Conservation (phyloP, 495 filamentous ascomycete genomes). For the Penicillium arizonense region DNA sequence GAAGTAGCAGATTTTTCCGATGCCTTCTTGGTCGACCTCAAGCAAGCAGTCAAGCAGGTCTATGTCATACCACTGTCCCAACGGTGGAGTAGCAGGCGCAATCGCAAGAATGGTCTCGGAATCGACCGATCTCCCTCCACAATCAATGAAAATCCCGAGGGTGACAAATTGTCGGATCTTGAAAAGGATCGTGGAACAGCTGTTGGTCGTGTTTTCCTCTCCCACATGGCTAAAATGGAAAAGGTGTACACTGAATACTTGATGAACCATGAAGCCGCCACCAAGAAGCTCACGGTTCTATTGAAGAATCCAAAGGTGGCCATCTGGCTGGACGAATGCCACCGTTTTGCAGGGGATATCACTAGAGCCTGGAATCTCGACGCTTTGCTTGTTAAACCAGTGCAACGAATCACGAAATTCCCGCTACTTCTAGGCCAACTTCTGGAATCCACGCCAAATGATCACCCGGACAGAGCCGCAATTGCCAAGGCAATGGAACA, state of each 20-base stretch:
- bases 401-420: constrained; percentile 90
- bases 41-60: constrained; percentile 68
- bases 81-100: constrained; percentile 56
- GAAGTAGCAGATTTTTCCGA: constrained; percentile 82
- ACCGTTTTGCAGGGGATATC: constrained; percentile 79
- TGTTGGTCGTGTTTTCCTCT: constrained; percentile 75
- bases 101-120: constrained; percentile 24
- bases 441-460: constrained; percentile 70
- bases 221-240: constrained; percentile 75
- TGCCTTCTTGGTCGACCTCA: constrained; percentile 72
- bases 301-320: constrained; percentile 72
- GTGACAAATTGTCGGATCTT: constrained; percentile 48
- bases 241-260: constrained; percentile 81
- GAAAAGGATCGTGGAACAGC: constrained; percentile 73
- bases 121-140: constrained; percentile 22
- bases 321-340: constrained; percentile 91
- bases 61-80: constrained; percentile 63
- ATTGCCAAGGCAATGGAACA: constrained; percentile 62
- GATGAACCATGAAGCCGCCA: constrained; percentile 81
- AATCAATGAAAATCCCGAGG: constrained; percentile 25
- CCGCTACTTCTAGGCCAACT: constrained; percentile 78
- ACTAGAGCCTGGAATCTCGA: constrained; percentile 93
- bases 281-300: constrained; percentile 70
- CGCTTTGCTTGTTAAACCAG: constrained; percentile 90
- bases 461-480: constrained; percentile 76